Evolutionary conservation across 176 grass and related monocot species (phyloP), one percentile per base, ranked within the genome.

Genomic region (Poa pratensis): DNA sequence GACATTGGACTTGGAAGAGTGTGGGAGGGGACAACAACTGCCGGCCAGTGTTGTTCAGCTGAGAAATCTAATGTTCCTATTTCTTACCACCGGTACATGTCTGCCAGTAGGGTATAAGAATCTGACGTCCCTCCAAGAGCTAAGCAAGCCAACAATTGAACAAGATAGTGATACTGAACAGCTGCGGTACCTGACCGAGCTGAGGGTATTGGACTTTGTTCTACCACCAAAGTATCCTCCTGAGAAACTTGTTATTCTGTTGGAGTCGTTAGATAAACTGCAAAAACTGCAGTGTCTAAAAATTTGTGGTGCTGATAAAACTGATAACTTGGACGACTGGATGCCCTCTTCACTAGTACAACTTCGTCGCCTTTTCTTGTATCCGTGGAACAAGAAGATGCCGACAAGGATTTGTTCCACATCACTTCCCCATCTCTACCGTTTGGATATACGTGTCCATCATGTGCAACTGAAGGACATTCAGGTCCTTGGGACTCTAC

Each of bases 261-360:
- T 64, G 1, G 13, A 64, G 61, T 64, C 61, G 6, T 28, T 64
- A 64, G 26, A 12, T 1, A 64, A 64, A 30, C 26, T 64, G 26
- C 61, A 16, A 1, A 64, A 30, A 30, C 13, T 64, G 3, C 5
- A 16, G 13, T 14, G 13, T 30, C 61, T 64, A 61, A 2, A 5
- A 26, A 1, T 61, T 61, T 0, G 0, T 1, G 24, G 10, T 26
- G 0, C 1, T n/a, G 53, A 0, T 2, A 9, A 7, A 9, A 24
- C 24, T 60, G n/a, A 23, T 12, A n/a, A n/a, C n/a, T n/a, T n/a
- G n/a, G n/a, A n/a, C n/a, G n/a, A n/a, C n/a, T n/a, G n/a, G n/a
- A n/a, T n/a, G n/a, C n/a, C n/a, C n/a, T n/a, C n/a, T n/a, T n/a
- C n/a, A n/a, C 0, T n/a, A n/a, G n/a, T 20, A 55, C 53, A 60